A percentile compares a stretch with the other conserved stretches of the same genome.
Conservation (phyloP, 2,329 filamentous ascomycete genomes). For the Fusarium guadeloupense region DNA sequence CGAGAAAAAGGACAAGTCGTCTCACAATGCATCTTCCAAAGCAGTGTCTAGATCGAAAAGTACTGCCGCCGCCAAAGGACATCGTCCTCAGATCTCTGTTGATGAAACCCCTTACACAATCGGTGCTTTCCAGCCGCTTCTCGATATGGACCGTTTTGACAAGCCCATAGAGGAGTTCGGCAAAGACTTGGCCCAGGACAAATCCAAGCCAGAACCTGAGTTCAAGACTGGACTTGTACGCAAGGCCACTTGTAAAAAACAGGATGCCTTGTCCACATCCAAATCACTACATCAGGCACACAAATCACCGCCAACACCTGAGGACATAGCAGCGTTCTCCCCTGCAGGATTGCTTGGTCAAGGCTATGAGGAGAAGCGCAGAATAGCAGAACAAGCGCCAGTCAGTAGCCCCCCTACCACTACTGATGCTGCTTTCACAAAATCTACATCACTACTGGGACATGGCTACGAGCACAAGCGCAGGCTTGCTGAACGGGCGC, state of each 20-base stretch:
- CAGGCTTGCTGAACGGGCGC: constrained; percentile 46
- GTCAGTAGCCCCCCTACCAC: constrained; percentile 40
- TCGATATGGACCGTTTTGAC: constrained; percentile 70
- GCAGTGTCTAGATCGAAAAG: constrained; percentile 52
- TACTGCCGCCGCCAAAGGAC: constrained; percentile 32
- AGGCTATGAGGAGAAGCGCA: constrained; percentile 57
- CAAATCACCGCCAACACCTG: constrained; percentile 20
- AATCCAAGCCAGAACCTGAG: constrained; percentile 23
- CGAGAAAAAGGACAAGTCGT: constrained; percentile 48
- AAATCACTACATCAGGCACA: constrained; percentile 43
- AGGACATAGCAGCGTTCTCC: constrained; percentile 56
- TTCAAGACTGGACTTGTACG: constrained; percentile 24
- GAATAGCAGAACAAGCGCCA: constrained; percentile 43
- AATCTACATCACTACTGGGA: constrained; percentile 65
- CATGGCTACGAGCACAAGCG: constrained; percentile 58
- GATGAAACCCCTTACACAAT: constrained; percentile 68
- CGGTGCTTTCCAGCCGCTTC: constrained; percentile 72
- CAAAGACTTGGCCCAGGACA: constrained; percentile 50
- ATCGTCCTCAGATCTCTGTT: constrained; percentile 48
- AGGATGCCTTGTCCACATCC: constrained; percentile 27
- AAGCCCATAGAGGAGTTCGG: constrained; percentile 61
- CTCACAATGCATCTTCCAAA: constrained; percentile 20
- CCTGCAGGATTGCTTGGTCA: constrained; percentile 62
- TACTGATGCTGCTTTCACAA: constrained; percentile 58
- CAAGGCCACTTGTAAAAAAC: constrained; percentile 21